A percentile compares a stretch with the other conserved stretches of the same genome.
These are phyloP conservation scores for Hansenula anomala DNA, from an alignment of 1,139 yeast genomes.

Conservation along the genomic window DNA sequence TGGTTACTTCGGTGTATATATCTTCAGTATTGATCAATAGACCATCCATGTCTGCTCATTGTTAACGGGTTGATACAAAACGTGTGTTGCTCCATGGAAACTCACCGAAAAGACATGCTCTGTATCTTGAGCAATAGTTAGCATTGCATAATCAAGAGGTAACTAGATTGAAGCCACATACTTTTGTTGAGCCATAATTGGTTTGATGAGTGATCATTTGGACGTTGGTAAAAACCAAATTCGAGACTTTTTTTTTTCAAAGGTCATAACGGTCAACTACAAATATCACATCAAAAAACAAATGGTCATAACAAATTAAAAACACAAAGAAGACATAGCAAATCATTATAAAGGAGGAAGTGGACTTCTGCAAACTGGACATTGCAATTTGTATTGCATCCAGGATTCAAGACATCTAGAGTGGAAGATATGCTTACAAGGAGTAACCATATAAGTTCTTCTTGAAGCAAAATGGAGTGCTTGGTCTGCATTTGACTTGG, in stretches of 20 bases:
- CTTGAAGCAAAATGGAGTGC: slow-evolving; percentile 31
- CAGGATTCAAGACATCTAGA: slow-evolving; percentile 81
- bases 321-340: too few relatives aligned
- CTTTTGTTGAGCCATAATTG: too few relatives aligned
- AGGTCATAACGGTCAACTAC: too few relatives aligned
- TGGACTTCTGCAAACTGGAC: slow-evolving; percentile 88
- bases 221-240: too few relatives aligned
- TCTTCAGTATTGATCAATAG: slow-evolving; percentile 87
- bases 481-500: slow-evolving; percentile 28
- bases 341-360: slow-evolving; percentile 60
- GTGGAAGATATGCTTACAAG: slow-evolving; percentile 89
- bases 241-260: too few relatives aligned
- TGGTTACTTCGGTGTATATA: slow-evolving; percentile 73
- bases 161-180: too few relatives aligned
- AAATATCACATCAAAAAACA: too few relatives aligned
- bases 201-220: too few relatives aligned
- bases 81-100: slow-evolving; percentile 10
- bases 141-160: too few relatives aligned
- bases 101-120: slow-evolving; percentile 85
- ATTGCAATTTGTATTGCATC: slow-evolving; percentile 90
- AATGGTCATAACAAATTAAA: too few relatives aligned
- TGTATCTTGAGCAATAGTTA: slow-evolving; percentile 27
- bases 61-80: neutral
- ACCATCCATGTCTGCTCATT: slow-evolving; percentile 82
- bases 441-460: slow-evolving; percentile 75